A percentile compares a stretch with the other conserved stretches of the same genome.
These are phyloP conservation scores for Novymonas esmeraldas DNA, from an alignment of 208 protist genomes.

Conservation along the genomic window DNA sequence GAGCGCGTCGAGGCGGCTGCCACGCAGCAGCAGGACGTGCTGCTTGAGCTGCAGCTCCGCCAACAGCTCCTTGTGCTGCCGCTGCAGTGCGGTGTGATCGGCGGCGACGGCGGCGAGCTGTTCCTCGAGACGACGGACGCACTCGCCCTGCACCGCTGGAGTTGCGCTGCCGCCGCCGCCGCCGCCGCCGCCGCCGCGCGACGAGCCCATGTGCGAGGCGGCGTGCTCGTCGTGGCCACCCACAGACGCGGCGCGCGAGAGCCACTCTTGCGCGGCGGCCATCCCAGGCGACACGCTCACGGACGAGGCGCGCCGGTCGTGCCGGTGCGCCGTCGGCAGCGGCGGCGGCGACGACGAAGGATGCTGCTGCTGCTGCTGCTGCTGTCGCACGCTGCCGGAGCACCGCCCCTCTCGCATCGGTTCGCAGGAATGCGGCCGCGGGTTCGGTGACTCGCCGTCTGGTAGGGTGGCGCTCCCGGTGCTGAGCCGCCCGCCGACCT, in stretches of 20 bases:
- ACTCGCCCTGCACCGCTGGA: constrained; percentile 24
- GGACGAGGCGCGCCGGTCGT: background rate
- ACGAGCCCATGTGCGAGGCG: background rate
- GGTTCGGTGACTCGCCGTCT: constrained; percentile 26
- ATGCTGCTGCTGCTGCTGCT: constrained; percentile 1
- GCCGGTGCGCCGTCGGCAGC: background rate
- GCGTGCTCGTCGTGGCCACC: background rate
- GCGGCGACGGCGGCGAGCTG: constrained; percentile 24
- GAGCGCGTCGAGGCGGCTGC: constrained; percentile 78
- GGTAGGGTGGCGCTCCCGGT: constrained; percentile 3
- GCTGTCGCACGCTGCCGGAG: background rate
- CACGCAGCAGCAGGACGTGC: constrained; percentile 55
- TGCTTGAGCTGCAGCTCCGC: constrained; percentile 65
- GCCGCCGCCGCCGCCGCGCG: background rate
- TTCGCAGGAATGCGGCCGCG: constrained; percentile 18
- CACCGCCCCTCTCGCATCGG: too few relatives aligned
- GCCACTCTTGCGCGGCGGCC: constrained; percentile 20
- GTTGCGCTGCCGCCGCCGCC: background rate
- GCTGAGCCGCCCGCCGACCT: background rate
- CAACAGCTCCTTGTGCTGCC: constrained; percentile 39
- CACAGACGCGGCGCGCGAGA: constrained; percentile 8
- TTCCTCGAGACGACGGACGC: constrained; percentile 34
- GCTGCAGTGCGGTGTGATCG: constrained; percentile 35
- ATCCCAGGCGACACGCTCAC: constrained; percentile 6
- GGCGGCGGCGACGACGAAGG: background rate